Conservation (phyloP, 129 eudicot genomes). For the Gnaphalium uliginosum region DNA sequence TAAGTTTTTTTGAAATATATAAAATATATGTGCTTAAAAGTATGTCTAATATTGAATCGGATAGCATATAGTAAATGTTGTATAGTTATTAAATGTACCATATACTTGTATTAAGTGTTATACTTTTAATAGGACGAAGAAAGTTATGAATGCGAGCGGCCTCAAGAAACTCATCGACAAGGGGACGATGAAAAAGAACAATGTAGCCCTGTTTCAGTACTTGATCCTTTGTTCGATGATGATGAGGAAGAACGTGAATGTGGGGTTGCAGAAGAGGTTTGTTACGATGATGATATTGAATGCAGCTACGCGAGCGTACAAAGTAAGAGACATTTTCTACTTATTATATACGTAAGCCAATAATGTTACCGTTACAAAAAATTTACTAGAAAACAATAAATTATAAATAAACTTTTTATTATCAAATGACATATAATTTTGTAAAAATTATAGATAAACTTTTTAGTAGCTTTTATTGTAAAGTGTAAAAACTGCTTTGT, state of each 20-base stretch:
- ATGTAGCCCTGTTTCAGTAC: slow-evolving; percentile 80
- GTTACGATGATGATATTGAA: slow-evolving; percentile 40
- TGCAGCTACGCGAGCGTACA: slow-evolving; percentile 73
- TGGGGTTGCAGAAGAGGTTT: slow-evolving; percentile 30
- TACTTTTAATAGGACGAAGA: slow-evolving; percentile 36
- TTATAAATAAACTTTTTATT: no score
- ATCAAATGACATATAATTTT: no score
- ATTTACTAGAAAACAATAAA: no score
- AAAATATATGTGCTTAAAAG: no score
- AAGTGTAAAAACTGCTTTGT: not conserved
- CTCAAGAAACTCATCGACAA: slow-evolving; percentile 31
- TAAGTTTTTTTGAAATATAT: no score
- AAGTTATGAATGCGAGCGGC: slow-evolving; percentile 15
- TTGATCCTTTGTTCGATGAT: slow-evolving; percentile 73
- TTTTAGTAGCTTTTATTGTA: not conserved
- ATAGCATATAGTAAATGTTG: not conserved
- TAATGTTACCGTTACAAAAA: no score
- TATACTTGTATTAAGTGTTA: not conserved
- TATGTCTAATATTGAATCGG: no score
- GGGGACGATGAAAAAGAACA: slow-evolving; percentile 79
- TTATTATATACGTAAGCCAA: not conserved
- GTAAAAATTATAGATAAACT: no score
- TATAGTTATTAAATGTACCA: not conserved
- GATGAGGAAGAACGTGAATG: slow-evolving; percentile 46
- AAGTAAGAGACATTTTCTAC: slow-evolving; percentile 49